A percentile compares a stretch with the other conserved stretches of the same genome.
Evolutionary conservation across 805 yeast species (phyloP).

Genomic region (Metschnikowia picachoensis): DNA sequence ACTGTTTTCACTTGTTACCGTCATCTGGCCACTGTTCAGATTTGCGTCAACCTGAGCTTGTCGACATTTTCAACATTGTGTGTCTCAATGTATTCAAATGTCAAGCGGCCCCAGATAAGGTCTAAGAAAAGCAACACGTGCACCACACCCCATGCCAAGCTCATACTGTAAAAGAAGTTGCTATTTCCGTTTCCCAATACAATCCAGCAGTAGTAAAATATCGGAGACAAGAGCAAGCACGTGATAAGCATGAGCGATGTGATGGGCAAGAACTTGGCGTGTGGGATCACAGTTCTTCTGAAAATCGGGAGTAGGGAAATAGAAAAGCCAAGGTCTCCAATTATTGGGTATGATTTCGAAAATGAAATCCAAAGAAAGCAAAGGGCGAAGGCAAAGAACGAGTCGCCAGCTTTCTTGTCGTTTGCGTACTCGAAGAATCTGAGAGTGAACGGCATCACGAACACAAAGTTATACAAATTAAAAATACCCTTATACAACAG

Average conservation of each 20-base stretch:
- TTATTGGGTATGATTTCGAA: constrained; percentile 81
- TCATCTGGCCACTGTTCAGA: constrained; percentile 16
- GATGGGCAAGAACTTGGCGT: constrained; percentile 44
- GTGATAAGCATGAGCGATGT: constrained; percentile 45
- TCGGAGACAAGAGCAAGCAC: constrained; percentile 70
- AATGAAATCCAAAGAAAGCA: constrained; percentile 47
- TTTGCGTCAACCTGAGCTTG: constrained; percentile 47
- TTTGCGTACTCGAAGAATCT: constrained; percentile 46
- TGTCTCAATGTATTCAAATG: constrained; percentile 52
- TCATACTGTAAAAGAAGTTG: constrained; percentile 93
- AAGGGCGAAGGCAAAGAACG: constrained; percentile 51
- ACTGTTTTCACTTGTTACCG: background rate
- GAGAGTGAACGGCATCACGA: constrained; percentile 69
- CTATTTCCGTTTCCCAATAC: constrained; percentile 92
- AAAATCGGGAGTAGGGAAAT: constrained; percentile 40
- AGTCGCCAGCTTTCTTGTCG: constrained; percentile 35
- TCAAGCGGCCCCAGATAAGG: constrained; percentile 74
- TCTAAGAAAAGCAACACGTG: constrained; percentile 68
- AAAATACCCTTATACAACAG: constrained; percentile 81
- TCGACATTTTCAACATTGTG: constrained; percentile 33
- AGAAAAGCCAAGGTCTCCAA: constrained; percentile 63
- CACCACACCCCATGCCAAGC: constrained; percentile 72
- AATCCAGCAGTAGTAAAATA: constrained; percentile 93
- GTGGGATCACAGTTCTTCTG: constrained; percentile 44
- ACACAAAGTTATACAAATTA: constrained; percentile 66